Conservation (phyloP, 1,139 yeast genomes). For the Blastobotrys proliferans region DNA sequence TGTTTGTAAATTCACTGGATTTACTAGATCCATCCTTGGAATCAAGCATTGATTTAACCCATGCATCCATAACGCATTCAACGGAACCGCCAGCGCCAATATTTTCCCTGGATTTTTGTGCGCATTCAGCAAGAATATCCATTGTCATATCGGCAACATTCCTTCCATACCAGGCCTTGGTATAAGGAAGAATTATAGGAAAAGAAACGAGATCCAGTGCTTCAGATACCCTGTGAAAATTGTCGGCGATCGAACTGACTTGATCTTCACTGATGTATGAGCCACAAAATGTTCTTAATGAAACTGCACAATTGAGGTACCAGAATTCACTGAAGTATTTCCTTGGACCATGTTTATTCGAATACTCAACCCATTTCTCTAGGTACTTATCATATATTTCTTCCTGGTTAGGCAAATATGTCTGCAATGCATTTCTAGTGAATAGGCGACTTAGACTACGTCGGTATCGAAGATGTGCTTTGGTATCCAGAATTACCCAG, state of each 20-base stretch:
- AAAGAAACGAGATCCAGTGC: constrained; percentile 96
- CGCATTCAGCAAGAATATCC: constrained; percentile 85
- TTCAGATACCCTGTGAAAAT: constrained; percentile 85
- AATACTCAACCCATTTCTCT: constrained; percentile 54
- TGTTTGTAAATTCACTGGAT: constrained; percentile 62
- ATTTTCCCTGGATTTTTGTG: constrained; percentile 76
- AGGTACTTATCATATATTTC: constrained; percentile 76
- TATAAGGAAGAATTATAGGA: constrained; percentile 92
- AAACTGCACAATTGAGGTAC: constrained; percentile 91
- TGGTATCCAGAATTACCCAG: constrained; percentile 97
- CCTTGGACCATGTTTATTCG: constrained; percentile 55
- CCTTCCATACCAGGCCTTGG: constrained; percentile 98
- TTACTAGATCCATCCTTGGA: constrained; percentile 52
- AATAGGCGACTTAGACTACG: constrained; percentile 85
- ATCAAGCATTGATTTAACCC: constrained; percentile 82
- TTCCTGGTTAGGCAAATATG: constrained; percentile 82
- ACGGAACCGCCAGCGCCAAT: constrained; percentile 78
- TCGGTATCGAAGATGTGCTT: constrained; percentile 90
- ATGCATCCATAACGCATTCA: constrained; percentile 88
- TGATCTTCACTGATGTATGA: constrained; percentile 89
- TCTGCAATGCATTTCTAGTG: constrained; percentile 75
- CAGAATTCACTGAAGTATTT: constrained; percentile 90
- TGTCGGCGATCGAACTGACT: constrained; percentile 81
- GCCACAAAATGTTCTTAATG: constrained; percentile 92
- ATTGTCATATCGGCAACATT: constrained; percentile 89